Conservation (phyloP, 2,329 filamentous ascomycete genomes). For the Catunica adiposa region DNA sequence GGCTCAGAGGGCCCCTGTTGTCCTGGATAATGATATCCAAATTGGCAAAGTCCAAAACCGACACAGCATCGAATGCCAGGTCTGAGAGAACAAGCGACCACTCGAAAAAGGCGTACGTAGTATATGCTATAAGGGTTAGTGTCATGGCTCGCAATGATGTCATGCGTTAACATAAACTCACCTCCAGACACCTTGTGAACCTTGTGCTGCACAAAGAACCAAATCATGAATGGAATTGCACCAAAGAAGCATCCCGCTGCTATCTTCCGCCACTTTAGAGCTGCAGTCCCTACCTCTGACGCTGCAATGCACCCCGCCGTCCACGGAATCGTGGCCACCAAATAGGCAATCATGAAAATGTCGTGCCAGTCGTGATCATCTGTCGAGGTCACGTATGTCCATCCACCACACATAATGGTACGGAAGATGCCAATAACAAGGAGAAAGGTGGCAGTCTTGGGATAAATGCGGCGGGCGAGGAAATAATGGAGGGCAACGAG, state of each 20-base stretch:
- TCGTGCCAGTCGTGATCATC: slow-evolving; percentile 98
- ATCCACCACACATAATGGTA: slow-evolving; percentile 87
- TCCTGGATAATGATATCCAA: slow-evolving; percentile 83
- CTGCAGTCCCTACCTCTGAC: slow-evolving; percentile 65
- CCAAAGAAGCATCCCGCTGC: slow-evolving; percentile 75
- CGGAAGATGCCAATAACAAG: slow-evolving; percentile 67
- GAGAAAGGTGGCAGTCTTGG: slow-evolving; percentile 64
- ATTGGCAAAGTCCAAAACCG: slow-evolving; percentile 73
- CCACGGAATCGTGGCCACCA: slow-evolving; percentile 89
- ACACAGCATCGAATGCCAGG: slow-evolving; percentile 90
- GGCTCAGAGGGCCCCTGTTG: slow-evolving; percentile 65
- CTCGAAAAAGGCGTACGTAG: slow-evolving; percentile 93
- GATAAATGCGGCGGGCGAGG: slow-evolving; percentile 60
- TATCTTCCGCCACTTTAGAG: slow-evolving; percentile 78
- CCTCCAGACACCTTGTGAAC: slow-evolving; percentile 86
- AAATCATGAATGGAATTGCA: slow-evolving; percentile 75
- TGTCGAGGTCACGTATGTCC: slow-evolving; percentile 96
- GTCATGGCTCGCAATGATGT: slow-evolving; percentile 5
- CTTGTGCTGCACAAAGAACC: slow-evolving; percentile 98
- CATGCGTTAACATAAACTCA: slow-evolving; percentile 32
- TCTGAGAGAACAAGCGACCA: slow-evolving; percentile 92
- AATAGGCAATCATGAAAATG: slow-evolving; percentile 97
- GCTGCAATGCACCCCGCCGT: slow-evolving; percentile 77
- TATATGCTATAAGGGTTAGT: slow-evolving; percentile 53
- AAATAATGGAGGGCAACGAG: slow-evolving; percentile 87